Percentiles rank a stretch among this genome's conserved stretches.
phyloP scores from a whole-genome alignment of 2,329 filamentous ascomycete species.

The Aspergillus intermedius region DNA sequence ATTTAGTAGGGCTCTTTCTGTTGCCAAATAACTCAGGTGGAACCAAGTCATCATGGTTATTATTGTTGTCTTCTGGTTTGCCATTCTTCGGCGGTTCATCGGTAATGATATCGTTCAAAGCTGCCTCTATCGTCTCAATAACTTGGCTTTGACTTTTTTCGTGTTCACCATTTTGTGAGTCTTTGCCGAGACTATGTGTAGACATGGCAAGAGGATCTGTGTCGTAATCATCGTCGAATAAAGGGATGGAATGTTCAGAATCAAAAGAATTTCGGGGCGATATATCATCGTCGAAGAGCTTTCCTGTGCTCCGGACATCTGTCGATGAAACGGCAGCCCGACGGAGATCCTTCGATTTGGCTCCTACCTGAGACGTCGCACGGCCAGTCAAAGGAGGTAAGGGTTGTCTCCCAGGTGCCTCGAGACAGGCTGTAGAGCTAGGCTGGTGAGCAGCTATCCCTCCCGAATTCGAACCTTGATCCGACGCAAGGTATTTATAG shows the following conservation, averaged over 20 bases:
- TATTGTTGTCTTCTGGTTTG: conserved; percentile 21
- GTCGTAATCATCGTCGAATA: conserved; percentile 77
- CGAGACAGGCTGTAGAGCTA: conserved; percentile 14
- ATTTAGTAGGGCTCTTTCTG: conserved; percentile 47
- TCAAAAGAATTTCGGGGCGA: conserved; percentile 64
- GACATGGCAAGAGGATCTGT: conserved; percentile 69
- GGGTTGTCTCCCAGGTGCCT: conserved; percentile 31
- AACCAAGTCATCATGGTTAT: conserved; percentile 17
- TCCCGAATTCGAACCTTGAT: conserved; percentile 50
- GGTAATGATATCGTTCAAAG: conserved; percentile 86
- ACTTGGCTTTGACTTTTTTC: conserved; percentile 64
- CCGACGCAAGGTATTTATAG: conserved; percentile 89
- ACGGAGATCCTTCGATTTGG: conserved; percentile 47
- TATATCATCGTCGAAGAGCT: conserved; percentile 39
- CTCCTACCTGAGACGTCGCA: conserved; percentile 42
- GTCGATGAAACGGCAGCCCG: conserved; percentile 56
- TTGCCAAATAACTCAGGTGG: conserved; percentile 43
- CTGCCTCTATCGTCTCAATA: conserved; percentile 87
- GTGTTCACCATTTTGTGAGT: conserved; percentile 49
- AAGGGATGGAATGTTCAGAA: conserved; percentile 48
- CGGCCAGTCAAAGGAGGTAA: conserved; percentile 42
- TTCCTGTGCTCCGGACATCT: conserved; percentile 49
- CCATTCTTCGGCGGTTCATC: conserved; percentile 52
- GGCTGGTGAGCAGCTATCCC: conserved; percentile 12
- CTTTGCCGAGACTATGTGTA: conserved; percentile 70